A percentile compares a stretch with the other conserved stretches of the same genome.
These are phyloP conservation scores for Pyrus hybrid DNA, from an alignment of 331 rosid genomes.

Conservation along the genomic window DNA sequence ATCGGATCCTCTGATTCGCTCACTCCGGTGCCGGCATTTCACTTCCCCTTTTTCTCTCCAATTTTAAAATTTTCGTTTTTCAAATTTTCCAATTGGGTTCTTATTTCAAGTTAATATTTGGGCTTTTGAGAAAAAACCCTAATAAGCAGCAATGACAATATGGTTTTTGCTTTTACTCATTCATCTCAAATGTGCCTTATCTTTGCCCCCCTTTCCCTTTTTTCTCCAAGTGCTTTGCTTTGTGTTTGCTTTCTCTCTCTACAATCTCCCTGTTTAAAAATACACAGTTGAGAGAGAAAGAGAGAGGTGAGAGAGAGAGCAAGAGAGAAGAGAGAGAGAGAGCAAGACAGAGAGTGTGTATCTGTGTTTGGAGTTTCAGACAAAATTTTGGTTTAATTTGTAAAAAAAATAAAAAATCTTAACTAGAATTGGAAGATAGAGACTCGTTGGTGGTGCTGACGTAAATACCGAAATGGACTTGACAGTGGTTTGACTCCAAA, in stretches of 20 bases:
- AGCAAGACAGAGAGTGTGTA: not conserved
- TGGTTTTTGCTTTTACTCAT: slow-evolving; percentile 71
- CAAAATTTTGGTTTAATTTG: slow-evolving; percentile 18
- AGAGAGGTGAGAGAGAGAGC: not conserved
- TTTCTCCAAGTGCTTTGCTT: not conserved
- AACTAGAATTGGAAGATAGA: slow-evolving; percentile 22
- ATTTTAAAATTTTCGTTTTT: not conserved
- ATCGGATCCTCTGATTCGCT: slow-evolving; percentile 54
- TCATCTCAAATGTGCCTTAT: slow-evolving; percentile 32
- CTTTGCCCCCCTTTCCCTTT: slow-evolving; percentile 1
- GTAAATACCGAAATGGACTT: slow-evolving; percentile 12
- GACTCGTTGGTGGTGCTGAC: not conserved
- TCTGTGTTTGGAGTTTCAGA: slow-evolving; percentile 19
- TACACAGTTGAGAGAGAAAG: slow-evolving; percentile 40
- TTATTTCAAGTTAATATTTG: not conserved
- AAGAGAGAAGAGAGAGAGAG: slow-evolving; percentile 12
- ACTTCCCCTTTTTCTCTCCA: not conserved
- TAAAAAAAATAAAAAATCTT: not conserved
- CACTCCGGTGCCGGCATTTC: slow-evolving; percentile 54
- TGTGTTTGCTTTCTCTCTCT: slow-evolving; percentile 54
- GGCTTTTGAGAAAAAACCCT: slow-evolving; percentile 50
- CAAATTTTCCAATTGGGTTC: slow-evolving; percentile 5
- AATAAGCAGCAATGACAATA: slow-evolving; percentile 43
- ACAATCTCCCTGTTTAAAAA: slow-evolving; percentile 23
- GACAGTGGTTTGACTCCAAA: slow-evolving; percentile 5